These are phyloP conservation scores for Phialophora chinensis DNA, from an alignment of 2,329 filamentous ascomycete genomes.

Conservation along the genomic window DNA sequence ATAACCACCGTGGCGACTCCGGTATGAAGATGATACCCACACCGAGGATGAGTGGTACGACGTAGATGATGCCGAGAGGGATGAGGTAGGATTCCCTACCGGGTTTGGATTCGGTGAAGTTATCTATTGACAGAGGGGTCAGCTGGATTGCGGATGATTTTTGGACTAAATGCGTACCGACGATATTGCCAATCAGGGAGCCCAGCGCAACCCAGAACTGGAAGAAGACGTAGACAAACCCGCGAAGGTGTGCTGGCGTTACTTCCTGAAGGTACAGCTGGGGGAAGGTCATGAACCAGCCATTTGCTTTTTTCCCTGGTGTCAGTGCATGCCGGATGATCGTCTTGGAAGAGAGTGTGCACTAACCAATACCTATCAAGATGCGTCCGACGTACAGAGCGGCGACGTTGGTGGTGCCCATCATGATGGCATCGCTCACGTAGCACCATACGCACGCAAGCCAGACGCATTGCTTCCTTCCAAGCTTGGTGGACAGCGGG, in stretches of 20 bases:
- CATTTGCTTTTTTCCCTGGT: constrained; percentile 44
- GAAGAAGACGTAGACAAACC: constrained; percentile 54
- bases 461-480: constrained; percentile 54
- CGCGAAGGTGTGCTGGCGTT: constrained; percentile 55
- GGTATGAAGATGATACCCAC: constrained; percentile 24
- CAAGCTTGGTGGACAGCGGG: constrained; percentile 50
- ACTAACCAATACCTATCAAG: constrained; percentile 45
- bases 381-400: constrained; percentile 56
- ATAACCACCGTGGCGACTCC: constrained; percentile 61
- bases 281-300: constrained; percentile 53
- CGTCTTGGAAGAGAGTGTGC: neutral
- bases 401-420: constrained; percentile 49
- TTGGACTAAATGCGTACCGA: neutral
- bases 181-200: constrained; percentile 9
- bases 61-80: constrained; percentile 26
- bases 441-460: constrained; percentile 1
- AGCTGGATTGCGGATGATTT: neutral
- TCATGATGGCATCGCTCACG: constrained; percentile 44
- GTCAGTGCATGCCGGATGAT: neutral
- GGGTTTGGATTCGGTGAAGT: constrained; percentile 22
- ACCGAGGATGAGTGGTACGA: constrained; percentile 19
- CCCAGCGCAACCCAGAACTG: constrained; percentile 43
- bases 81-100: constrained; percentile 27
- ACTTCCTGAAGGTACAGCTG: constrained; percentile 58
- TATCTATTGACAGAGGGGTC: constrained; percentile 14